phyloP scores from a whole-genome alignment of 148 eudicot genomes.

The Arctostaphylos glauca region DNA sequence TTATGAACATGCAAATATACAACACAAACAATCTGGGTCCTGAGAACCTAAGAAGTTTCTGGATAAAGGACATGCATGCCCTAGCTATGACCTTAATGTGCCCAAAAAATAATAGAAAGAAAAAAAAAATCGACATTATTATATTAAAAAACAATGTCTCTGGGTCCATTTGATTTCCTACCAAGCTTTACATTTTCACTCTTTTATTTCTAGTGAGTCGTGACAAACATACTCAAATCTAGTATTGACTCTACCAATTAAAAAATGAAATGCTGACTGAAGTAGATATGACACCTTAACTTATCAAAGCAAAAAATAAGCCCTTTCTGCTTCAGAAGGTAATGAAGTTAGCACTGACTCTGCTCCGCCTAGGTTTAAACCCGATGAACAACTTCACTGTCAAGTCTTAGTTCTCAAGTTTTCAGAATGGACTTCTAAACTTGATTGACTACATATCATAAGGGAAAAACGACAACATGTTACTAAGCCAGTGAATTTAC shows the following conservation, averaged over 20 bases:
- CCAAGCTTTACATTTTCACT: background rate
- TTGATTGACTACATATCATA: background rate
- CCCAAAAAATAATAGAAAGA: background rate
- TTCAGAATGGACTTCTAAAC: background rate
- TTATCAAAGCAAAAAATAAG: background rate
- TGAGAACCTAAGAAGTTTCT: background rate
- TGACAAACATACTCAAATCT: background rate
- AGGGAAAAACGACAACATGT: background rate
- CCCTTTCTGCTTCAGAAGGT: too few relatives aligned
- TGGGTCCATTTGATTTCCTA: background rate
- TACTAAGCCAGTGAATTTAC: slow-evolving; percentile 5
- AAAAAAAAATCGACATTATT: too few relatives aligned
- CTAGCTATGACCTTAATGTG: background rate
- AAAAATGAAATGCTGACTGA: background rate
- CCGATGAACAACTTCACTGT: background rate
- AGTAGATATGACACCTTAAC: background rate
- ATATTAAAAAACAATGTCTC: too few relatives aligned
- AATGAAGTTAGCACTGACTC: background rate
- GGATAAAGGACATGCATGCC: background rate
- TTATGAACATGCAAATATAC: background rate
- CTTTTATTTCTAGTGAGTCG: background rate
- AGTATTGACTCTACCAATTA: background rate
- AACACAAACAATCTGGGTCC: background rate
- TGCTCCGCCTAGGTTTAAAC: background rate
- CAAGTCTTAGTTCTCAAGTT: background rate